A percentile compares a stretch with the other conserved stretches of the same genome.
Evolutionary conservation across 352 stramenopile species (phyloP).

Genomic region (Pythium grandisporangium): DNA sequence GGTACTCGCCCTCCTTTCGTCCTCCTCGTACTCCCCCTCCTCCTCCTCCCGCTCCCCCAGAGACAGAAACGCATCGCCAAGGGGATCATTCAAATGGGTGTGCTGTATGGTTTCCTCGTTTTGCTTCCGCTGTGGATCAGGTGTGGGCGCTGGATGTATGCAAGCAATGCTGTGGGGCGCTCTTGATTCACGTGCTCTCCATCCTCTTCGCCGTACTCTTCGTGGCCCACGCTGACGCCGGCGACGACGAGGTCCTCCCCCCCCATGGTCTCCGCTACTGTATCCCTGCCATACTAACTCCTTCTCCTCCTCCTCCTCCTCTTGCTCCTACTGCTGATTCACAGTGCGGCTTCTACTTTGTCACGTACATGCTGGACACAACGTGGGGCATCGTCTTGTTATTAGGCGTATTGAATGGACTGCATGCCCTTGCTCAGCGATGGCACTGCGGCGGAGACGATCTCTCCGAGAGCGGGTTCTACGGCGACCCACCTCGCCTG

Average conservation of each 20-base stretch:
- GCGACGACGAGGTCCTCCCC: conserved; percentile 43
- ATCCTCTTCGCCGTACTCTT: conserved; percentile 58
- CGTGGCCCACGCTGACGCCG: conserved; percentile 19
- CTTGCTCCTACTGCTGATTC: no score
- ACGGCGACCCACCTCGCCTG: conserved; percentile 52
- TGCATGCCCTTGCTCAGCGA: conserved; percentile 31
- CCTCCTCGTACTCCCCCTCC: no score
- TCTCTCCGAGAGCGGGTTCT: conserved; percentile 51
- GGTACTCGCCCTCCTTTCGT: conserved; percentile 4
- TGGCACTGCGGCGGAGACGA: conserved; percentile 18
- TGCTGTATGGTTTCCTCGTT: neutral
- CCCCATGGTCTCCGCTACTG: neutral
- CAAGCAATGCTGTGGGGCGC: conserved; percentile 54
- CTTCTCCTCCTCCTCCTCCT: no score
- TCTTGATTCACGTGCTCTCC: conserved; percentile 52
- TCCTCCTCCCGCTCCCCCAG: no score
- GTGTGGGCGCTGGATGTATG: conserved; percentile 64
- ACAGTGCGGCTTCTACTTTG: conserved; percentile 73
- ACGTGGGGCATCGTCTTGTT: conserved; percentile 42
- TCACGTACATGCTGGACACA: conserved; percentile 57
- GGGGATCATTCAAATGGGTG: neutral
- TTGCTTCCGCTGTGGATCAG: conserved; percentile 1
- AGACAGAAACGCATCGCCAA: no score
- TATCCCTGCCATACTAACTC: neutral
- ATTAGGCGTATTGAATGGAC: conserved; percentile 29